Conservation (phyloP, 129 eudicot genomes). For the Cynara cardunculus region DNA sequence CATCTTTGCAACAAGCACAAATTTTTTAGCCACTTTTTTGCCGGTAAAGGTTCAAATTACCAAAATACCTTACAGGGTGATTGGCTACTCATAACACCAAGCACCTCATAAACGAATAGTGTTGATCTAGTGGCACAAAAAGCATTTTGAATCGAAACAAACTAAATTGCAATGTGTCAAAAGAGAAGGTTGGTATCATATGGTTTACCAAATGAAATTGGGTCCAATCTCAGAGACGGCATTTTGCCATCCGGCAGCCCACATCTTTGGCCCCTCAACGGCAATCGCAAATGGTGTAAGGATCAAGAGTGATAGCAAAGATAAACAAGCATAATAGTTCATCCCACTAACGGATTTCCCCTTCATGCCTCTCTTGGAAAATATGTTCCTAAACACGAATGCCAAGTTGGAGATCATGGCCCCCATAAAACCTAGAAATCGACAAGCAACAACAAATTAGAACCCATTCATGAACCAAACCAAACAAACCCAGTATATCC, state of each 20-base stretch:
- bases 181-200: not conserved
- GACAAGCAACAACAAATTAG: not conserved
- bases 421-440: conserved; percentile 56
- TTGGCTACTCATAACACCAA: not conserved
- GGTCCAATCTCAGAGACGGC: conserved; percentile 70
- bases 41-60: not conserved
- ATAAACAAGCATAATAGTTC: conserved; percentile 70
- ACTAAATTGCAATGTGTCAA: not conserved
- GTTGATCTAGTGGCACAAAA: not conserved
- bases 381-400: conserved; percentile 67
- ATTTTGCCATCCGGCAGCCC: conserved; percentile 79
- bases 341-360: conserved; percentile 68
- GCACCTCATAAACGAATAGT: not conserved
- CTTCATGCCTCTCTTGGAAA: conserved; percentile 68
- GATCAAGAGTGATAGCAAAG: conserved; percentile 60
- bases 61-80: not conserved
- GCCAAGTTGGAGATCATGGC: conserved; percentile 76
- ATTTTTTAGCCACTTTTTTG: not conserved
- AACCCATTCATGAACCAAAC: not conserved
- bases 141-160: not conserved
- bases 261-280: conserved; percentile 75
- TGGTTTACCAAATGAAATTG: conserved; percentile 54
- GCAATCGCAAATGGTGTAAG: conserved; percentile 80
- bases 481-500: not conserved
- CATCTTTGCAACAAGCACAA: not conserved